Evolutionary conservation across 805 yeast genomes (phyloP).

Genomic region (Torulaspora gathmanii): DNA sequence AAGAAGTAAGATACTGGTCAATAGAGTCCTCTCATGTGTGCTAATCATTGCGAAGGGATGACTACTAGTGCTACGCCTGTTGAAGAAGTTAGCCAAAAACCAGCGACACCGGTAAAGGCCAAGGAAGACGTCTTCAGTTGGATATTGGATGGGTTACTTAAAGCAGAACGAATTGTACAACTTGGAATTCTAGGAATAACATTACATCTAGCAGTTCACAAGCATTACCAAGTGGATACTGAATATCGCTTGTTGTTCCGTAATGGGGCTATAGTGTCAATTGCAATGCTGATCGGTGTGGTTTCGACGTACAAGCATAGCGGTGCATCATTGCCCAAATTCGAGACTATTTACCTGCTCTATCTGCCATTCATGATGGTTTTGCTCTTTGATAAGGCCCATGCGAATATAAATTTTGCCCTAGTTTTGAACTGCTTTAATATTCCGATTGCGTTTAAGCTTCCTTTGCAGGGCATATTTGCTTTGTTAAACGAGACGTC

Average conservation of each 20-base stretch:
- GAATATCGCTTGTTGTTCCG: slow-evolving; percentile 20
- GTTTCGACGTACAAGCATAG: slow-evolving; percentile 8
- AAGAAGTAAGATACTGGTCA: background rate
- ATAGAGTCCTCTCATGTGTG: background rate
- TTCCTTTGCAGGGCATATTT: slow-evolving; percentile 26
- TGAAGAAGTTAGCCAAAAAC: background rate
- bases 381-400: slow-evolving; percentile 24
- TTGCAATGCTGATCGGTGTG: slow-evolving; percentile 21
- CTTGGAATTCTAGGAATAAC: slow-evolving; percentile 25
- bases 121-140: slow-evolving; percentile 10
- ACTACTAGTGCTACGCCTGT: slow-evolving; percentile 1
- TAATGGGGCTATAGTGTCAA: slow-evolving; percentile 21
- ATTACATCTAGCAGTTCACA: slow-evolving; percentile 21
- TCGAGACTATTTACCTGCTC: slow-evolving; percentile 35
- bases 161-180: slow-evolving; percentile 28
- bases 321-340: slow-evolving; percentile 25
- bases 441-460: slow-evolving; percentile 15
- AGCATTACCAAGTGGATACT: slow-evolving; percentile 13
- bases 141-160: slow-evolving; percentile 18
- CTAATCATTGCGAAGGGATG: background rate
- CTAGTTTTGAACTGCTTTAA: slow-evolving; percentile 33
- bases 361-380: slow-evolving; percentile 35
- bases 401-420: slow-evolving; percentile 31
- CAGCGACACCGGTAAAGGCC: background rate
- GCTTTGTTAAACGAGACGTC: slow-evolving; percentile 20